A percentile compares a stretch with the other conserved stretches of the same genome.
phyloP scores from a whole-genome alignment of 257 asterid genomes.

The Gynochthodes officinalis region DNA sequence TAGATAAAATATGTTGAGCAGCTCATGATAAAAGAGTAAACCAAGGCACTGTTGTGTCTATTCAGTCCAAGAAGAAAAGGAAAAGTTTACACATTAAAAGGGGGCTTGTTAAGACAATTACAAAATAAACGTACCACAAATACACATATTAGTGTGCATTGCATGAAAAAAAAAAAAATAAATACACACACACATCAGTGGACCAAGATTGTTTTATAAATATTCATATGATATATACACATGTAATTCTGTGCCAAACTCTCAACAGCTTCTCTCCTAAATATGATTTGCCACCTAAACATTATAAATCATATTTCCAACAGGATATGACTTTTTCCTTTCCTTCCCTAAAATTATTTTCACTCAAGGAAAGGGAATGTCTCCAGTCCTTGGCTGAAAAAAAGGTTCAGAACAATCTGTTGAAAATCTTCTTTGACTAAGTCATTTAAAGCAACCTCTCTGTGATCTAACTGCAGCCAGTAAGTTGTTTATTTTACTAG shows the following conservation, averaged over 20 bases:
- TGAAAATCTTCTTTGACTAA: neutral
- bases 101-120: slow-evolving; percentile 3
- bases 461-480: no score
- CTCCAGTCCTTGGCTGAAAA: neutral
- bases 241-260: neutral
- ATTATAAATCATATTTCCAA: neutral
- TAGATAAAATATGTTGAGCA: slow-evolving; percentile 87
- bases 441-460: no score
- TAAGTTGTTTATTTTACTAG: no score
- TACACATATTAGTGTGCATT: neutral
- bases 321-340: neutral
- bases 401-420: neutral
- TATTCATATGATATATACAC: neutral
- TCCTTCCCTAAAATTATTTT: neutral
- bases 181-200: neutral
- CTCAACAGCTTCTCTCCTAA: neutral
- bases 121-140: neutral
- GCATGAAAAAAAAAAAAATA: neutral
- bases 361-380: neutral
- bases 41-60: slow-evolving; percentile 86
- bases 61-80: slow-evolving; percentile 26
- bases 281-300: neutral
- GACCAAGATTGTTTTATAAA: neutral
- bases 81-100: slow-evolving; percentile 14
- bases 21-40: slow-evolving; percentile 72